These are phyloP conservation scores for Cystobasidium tubakii DNA, from an alignment of 768 basidiomycete genomes.

Conservation along the genomic window DNA sequence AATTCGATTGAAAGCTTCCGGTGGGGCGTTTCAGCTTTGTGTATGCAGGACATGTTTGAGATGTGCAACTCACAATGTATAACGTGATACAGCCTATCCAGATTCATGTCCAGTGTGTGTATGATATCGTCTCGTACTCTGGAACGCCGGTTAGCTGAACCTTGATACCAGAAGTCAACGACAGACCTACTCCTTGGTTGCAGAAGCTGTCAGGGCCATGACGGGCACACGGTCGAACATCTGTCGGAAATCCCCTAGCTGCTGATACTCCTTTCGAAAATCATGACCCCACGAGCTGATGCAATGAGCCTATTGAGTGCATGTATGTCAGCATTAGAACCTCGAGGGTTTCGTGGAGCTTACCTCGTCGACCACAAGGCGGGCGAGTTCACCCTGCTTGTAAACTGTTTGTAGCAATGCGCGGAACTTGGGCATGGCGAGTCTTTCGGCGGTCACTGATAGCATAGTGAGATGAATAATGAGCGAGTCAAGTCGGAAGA, in stretches of 20 bases:
- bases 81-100: constrained; percentile 58
- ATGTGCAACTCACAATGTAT: constrained; percentile 27
- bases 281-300: constrained; percentile 56
- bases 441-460: constrained; percentile 64
- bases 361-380: constrained; percentile 71
- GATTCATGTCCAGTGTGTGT: constrained; percentile 59
- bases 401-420: constrained; percentile 56
- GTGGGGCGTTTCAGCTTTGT: constrained; percentile 49
- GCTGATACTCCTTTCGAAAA: constrained; percentile 68
- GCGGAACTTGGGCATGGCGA: constrained; percentile 58
- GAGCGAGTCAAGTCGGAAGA: neutral
- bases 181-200: constrained; percentile 54
- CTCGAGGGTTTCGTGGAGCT: neutral
- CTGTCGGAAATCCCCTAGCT: constrained; percentile 64
- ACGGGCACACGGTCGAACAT: constrained; percentile 64
- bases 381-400: constrained; percentile 59
- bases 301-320: constrained; percentile 49
- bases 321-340: neutral
- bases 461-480: neutral
- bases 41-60: neutral
- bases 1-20: constrained; percentile 66
- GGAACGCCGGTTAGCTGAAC: neutral
- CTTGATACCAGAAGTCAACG: too few species aligned
- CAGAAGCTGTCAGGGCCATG: constrained; percentile 81
- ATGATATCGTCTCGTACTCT: constrained; percentile 74